Conservation (phyloP, 176 grass and related monocot species). For the Stipa capillata region DNA sequence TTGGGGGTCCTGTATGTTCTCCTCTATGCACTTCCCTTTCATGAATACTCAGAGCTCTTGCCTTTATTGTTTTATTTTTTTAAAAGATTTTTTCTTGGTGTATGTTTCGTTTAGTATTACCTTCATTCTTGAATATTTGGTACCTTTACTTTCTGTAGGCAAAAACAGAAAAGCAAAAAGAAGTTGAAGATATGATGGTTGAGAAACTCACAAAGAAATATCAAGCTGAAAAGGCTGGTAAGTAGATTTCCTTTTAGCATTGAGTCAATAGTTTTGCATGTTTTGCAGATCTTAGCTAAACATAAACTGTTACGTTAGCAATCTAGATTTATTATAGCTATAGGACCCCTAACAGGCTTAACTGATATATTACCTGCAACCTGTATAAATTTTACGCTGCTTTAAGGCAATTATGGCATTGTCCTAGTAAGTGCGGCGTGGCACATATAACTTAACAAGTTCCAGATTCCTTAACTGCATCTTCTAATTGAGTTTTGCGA, state of each 20-base stretch:
- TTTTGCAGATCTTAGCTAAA: not conserved
- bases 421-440: not conserved
- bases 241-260: not conserved
- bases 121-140: not conserved
- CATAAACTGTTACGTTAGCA: not conserved
- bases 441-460: not conserved
- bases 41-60: not conserved
- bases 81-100: not conserved
- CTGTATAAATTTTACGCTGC: not conserved
- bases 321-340: not conserved
- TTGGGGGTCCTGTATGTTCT: not conserved
- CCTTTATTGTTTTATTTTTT: too few species aligned
- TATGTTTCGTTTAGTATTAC: not conserved
- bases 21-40: not conserved
- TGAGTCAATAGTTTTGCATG: not conserved
- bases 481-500: not conserved
- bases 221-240: conserved; percentile 36
- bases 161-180: conserved; percentile 19
- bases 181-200: conserved; percentile 26
- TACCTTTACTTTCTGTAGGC: conserved; percentile 1
- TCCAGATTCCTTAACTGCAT: not conserved
- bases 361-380: not conserved
- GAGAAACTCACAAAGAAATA: conserved; percentile 22
- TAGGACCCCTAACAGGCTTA: not conserved
- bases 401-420: not conserved